Base-by-base conservation (phyloP, 1,284 basidiomycete species). In the Porogramme epimiltina region DNA sequence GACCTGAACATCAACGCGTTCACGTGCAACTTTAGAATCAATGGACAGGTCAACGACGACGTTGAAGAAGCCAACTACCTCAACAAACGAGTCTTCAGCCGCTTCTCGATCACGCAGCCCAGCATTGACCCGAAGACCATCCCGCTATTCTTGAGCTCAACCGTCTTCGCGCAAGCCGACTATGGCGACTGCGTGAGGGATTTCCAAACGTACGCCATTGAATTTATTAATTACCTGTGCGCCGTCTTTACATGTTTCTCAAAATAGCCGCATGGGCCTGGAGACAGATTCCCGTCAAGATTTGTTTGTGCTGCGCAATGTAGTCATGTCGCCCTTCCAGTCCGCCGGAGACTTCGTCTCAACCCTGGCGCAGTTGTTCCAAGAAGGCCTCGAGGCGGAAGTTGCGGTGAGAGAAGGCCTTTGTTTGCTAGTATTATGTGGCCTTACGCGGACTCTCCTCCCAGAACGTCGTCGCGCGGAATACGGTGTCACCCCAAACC, bases 1-100 rank as follows among this genome's bases (percentile, higher is more conserved):
- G 77, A 80, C 54, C 65, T 78, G 26, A 68, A 62, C 45, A 76
- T 79, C 63, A 78, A 78, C 55, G 67, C 71, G 2, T 79, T 79
- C 52, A 69, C 73, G 6, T 71, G 69, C 63, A 79, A 79, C 63
- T 79, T 79, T 66, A 62, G 66, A 25, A 51, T 72, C 48, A 60
- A 70, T 38, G 72, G 69, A 13, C 46, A 51, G 20, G 37, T 66
- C 40, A 80, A 80, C 61, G 56, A 58, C 13, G 73, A 78, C 60
- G 66, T 79, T 49, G 68, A 62, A n/a, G 74, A 76, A 52, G 75
- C 77, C 6, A 79, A 75, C 56, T 65, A 66, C 49, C 67, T 80
- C 20, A 77, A 77, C 52, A 64, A 59, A 9, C 64, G 70, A 20
- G 69, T 80, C 50, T 76, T 70, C 60, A 16, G n/a, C 34, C 16